A percentile compares a stretch with the other conserved stretches of the same genome.
These are phyloP conservation scores for Cordyceps tenuipes DNA, from an alignment of 2,329 filamentous ascomycete genomes.

Conservation along the genomic window DNA sequence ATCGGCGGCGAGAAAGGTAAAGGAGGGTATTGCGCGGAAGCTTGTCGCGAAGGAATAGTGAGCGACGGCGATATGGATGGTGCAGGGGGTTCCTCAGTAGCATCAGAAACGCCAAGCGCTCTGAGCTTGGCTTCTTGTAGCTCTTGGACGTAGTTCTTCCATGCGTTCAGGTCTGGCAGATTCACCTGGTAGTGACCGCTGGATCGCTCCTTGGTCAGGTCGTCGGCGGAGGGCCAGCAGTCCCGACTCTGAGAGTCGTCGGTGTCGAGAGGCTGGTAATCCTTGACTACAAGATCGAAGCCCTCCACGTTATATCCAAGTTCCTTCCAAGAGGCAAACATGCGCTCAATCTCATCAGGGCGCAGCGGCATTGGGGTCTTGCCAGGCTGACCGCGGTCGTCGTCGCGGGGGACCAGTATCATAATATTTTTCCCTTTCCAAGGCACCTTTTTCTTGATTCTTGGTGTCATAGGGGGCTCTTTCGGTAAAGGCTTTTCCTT, in stretches of 20 bases:
- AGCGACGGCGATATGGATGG: constrained; percentile 59
- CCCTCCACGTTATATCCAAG: constrained; percentile 61
- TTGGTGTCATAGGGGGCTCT: constrained; percentile 39
- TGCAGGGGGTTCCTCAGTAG: constrained; percentile 60
- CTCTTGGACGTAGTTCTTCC: constrained; percentile 71
- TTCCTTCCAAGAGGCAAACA: constrained; percentile 58
- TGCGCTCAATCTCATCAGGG: constrained; percentile 47
- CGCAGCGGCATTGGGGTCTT: constrained; percentile 46
- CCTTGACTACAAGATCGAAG: constrained; percentile 54
- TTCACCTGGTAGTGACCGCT: constrained; percentile 50
- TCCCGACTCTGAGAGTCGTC: constrained; percentile 55
- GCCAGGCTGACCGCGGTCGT: constrained; percentile 52
- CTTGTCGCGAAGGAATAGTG: constrained; percentile 55
- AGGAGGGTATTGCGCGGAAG: constrained; percentile 66
- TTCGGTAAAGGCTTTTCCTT: constrained; percentile 29
- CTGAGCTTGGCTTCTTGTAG: constrained; percentile 87
- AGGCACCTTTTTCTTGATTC: constrained; percentile 60
- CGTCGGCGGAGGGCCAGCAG: constrained; percentile 57
- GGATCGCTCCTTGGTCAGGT: constrained; percentile 48
- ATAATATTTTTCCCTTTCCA: constrained; percentile 71
- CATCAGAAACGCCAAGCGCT: constrained; percentile 78
- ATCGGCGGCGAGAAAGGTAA: constrained; percentile 78
- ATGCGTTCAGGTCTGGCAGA: constrained; percentile 61
- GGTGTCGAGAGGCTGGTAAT: constrained; percentile 27
- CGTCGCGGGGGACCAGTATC: constrained; percentile 60